Evolutionary conservation across 2,329 filamentous ascomycete species (phyloP).

Genomic region (Fusarium guadeloupense): DNA sequence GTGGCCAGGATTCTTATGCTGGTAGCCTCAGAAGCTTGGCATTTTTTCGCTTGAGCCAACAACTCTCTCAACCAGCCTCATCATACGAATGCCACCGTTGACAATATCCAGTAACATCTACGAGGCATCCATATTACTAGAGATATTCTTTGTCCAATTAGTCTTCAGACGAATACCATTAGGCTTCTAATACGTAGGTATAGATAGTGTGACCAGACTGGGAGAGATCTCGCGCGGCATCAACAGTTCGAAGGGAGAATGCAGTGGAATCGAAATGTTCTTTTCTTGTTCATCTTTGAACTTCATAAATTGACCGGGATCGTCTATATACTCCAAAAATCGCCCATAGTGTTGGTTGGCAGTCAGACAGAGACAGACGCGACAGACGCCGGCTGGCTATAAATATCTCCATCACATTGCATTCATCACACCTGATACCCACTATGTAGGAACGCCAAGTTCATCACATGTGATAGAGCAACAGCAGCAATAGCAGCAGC

Average conservation of each 20-base stretch:
- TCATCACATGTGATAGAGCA: not conserved
- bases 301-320: not conserved
- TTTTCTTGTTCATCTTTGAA: not conserved
- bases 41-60: not conserved
- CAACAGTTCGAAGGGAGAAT: not conserved
- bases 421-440: not conserved
- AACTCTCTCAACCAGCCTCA: not conserved
- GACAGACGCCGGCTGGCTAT: constrained; percentile 1
- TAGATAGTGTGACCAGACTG: too few relatives aligned
- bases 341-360: not conserved
- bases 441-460: not conserved
- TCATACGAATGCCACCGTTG: too few relatives aligned
- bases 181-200: not conserved
- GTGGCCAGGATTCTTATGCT: not conserved
- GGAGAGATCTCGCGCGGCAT: too few relatives aligned
- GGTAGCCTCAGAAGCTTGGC: not conserved
- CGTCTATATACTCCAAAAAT: not conserved
- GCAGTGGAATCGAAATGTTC: not conserved
- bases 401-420: not conserved
- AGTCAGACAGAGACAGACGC: not conserved
- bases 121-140: too few relatives aligned
- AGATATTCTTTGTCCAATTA: too few relatives aligned
- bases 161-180: not conserved
- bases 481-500: not conserved
- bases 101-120: too few relatives aligned